Evolutionary conservation across 2,329 filamentous ascomycete genomes (phyloP).

Genomic region (Penicillium crustosum): DNA sequence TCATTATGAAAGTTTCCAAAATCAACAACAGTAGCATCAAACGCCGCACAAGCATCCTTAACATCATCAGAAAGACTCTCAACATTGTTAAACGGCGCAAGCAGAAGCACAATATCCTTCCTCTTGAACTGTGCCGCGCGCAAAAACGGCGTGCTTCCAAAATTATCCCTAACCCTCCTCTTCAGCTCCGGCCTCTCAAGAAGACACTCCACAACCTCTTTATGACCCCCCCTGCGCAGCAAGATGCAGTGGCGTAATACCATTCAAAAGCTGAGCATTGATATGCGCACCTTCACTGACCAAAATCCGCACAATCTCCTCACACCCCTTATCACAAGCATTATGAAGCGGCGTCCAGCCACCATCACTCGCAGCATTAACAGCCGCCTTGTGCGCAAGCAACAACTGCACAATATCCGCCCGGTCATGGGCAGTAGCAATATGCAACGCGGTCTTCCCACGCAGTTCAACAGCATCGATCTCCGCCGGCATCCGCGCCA

Average conservation of each 20-base stretch:
- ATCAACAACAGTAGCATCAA: conserved; percentile 55
- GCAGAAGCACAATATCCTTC: conserved; percentile 37
- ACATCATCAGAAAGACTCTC: conserved; percentile 41
- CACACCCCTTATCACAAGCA: conserved; percentile 53
- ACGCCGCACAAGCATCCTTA: conserved; percentile 48
- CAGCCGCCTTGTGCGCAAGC: conserved; percentile 46
- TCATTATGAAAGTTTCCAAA: conserved; percentile 49
- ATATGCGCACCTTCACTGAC: conserved; percentile 39
- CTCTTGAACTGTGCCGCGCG: conserved; percentile 43
- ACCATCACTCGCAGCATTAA: conserved; percentile 52
- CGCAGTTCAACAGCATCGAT: conserved; percentile 45
- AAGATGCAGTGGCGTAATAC: conserved; percentile 42
- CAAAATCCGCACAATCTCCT: conserved; percentile 47
- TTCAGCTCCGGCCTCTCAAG: conserved; percentile 35
- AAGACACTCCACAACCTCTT: conserved; percentile 38
- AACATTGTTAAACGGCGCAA: conserved; percentile 41
- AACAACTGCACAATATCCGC: conserved; percentile 42
- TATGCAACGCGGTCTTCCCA: conserved; percentile 51
- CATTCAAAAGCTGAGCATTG: conserved; percentile 41
- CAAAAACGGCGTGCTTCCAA: conserved; percentile 43
- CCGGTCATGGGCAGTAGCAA: conserved; percentile 49
- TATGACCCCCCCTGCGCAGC: conserved; percentile 42
- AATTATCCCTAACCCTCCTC: conserved; percentile 37
- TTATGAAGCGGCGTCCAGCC: conserved; percentile 56
- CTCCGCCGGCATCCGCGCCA: conserved; percentile 29